phyloP scores from a whole-genome alignment of 768 basidiomycete species.

The Lanmaoa rubissima region DNA sequence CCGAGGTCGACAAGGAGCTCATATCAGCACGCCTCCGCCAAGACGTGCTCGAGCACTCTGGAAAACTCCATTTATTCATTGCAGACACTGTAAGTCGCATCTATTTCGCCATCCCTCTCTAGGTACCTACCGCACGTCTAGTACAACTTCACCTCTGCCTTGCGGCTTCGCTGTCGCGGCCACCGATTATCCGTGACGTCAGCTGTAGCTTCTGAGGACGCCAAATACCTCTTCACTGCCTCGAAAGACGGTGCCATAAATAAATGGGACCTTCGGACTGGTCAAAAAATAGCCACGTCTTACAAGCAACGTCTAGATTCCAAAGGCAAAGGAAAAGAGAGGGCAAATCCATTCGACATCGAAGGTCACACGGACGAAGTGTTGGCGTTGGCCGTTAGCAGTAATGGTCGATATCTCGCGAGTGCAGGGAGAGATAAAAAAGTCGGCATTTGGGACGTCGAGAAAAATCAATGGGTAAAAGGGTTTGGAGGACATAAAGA shows the following conservation, averaged over 20 bases:
- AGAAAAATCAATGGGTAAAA: constrained; percentile 72
- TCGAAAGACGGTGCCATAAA: constrained; percentile 90
- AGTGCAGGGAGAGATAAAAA: constrained; percentile 84
- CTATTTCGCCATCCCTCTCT: not conserved
- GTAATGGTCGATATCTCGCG: constrained; percentile 81
- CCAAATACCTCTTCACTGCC: constrained; percentile 76
- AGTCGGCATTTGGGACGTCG: constrained; percentile 84
- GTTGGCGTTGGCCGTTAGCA: constrained; percentile 76
- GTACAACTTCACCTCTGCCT: constrained; percentile 51
- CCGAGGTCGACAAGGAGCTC: constrained; percentile 91
- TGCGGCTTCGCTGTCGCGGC: constrained; percentile 61
- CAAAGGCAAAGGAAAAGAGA: constrained; percentile 59
- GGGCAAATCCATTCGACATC: constrained; percentile 44
- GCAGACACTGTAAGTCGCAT: constrained; percentile 59
- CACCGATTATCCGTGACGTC: constrained; percentile 82
- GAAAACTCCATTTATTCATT: constrained; percentile 80
- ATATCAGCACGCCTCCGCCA: constrained; percentile 88
- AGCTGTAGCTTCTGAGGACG: constrained; percentile 73
- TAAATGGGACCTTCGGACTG: constrained; percentile 75
- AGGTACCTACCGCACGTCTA: constrained; percentile 23
- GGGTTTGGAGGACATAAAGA: constrained; percentile 79
- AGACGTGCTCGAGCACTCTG: constrained; percentile 88
- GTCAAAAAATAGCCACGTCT: constrained; percentile 56
- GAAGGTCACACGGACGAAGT: constrained; percentile 89
- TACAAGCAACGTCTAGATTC: constrained; percentile 53